Evolutionary conservation across 768 basidiomycete species (phyloP).

Genomic region (Porpolomopsis calyptriformis): DNA sequence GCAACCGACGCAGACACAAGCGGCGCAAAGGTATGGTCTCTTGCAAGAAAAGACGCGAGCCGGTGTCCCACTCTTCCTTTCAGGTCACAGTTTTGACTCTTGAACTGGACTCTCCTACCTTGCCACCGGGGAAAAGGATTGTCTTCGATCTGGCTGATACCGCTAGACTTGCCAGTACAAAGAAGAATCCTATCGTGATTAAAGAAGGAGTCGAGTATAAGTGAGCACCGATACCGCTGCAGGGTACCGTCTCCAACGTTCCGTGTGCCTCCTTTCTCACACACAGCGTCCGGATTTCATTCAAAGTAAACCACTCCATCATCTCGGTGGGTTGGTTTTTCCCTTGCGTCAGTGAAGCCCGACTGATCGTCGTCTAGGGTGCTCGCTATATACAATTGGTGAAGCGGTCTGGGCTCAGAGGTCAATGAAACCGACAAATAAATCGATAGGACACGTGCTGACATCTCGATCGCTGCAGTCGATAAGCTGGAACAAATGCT

Average conservation of each 20-base stretch:
- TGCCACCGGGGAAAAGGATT: conserved; percentile 52
- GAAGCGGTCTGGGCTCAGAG: conserved; percentile 65
- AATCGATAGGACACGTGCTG: no score
- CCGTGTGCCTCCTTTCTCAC: no score
- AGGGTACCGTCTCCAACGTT: no score
- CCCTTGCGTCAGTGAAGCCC: background rate
- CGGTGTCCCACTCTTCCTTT: conserved; percentile 2
- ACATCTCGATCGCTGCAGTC: conserved; percentile 35
- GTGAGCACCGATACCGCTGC: conserved; percentile 35
- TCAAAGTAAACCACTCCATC: conserved; percentile 85
- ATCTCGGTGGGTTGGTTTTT: conserved; percentile 46
- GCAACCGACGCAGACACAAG: conserved; percentile 23
- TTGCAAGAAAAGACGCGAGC: no score
- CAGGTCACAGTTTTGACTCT: conserved; percentile 68
- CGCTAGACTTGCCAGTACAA: conserved; percentile 38
- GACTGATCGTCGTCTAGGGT: conserved; percentile 34
- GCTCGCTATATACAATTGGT: conserved; percentile 84
- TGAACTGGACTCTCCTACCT: conserved; percentile 68
- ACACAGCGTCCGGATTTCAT: conserved; percentile 63
- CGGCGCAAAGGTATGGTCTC: conserved; percentile 61
- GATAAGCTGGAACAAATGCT: conserved; percentile 93
- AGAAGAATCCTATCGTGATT: conserved; percentile 70
- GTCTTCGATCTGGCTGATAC: conserved; percentile 53
- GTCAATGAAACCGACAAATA: no score
- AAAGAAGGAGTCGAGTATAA: conserved; percentile 87